Conservation (phyloP, 495 filamentous ascomycete genomes). For the Aspergillus conjunctus region DNA sequence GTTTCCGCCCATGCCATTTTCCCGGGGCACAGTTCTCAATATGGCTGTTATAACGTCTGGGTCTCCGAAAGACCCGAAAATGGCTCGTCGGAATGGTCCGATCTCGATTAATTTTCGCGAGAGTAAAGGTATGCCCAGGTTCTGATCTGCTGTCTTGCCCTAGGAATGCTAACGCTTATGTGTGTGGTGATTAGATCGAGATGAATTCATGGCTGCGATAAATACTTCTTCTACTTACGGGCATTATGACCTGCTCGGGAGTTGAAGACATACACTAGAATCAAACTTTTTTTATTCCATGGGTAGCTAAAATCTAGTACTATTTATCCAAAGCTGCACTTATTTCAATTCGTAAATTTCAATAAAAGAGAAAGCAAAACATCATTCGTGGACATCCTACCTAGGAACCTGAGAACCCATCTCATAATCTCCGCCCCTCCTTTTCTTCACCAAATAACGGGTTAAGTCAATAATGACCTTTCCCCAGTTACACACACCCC, state of each 20-base stretch:
- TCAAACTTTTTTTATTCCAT: not conserved
- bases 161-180: no score
- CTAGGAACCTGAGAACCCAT: no score
- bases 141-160: no score
- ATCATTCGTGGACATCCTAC: no score
- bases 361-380: no score
- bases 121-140: constrained; percentile 28
- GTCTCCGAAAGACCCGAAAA: constrained; percentile 28
- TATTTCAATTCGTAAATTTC: no score
- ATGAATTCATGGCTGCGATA: constrained; percentile 5
- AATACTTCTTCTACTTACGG: not conserved
- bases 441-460: no score
- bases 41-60: constrained; percentile 38
- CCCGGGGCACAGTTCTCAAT: constrained; percentile 37
- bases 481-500: no score
- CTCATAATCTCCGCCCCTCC: no score
- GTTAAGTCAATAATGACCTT: no score
- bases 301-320: no score
- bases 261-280: not conserved
- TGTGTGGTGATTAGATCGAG: not conserved
- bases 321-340: no score
- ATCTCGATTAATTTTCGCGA: constrained; percentile 37
- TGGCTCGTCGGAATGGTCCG: constrained; percentile 28
- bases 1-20: constrained; percentile 28
- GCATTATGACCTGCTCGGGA: not conserved